Conservation (phyloP, 2,329 filamentous ascomycete species). For the Fusarium kyushuense region DNA sequence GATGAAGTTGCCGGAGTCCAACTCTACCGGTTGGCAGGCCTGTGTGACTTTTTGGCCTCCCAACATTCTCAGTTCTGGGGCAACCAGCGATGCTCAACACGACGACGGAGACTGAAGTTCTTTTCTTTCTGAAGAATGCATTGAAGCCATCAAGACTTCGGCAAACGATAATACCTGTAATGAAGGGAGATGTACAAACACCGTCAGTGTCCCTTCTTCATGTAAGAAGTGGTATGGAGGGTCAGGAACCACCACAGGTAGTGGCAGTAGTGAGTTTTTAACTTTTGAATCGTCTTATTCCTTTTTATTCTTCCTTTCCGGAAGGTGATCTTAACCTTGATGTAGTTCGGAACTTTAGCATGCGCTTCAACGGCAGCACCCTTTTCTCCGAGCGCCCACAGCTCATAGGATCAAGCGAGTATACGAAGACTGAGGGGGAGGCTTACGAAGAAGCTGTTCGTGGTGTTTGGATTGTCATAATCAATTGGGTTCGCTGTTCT, state of each 20-base stretch:
- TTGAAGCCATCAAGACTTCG: not conserved
- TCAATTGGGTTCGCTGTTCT: slow-evolving; percentile 19
- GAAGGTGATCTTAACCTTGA: not conserved
- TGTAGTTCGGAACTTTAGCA: slow-evolving; percentile 13
- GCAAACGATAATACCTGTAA: not conserved
- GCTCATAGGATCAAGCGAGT: not conserved
- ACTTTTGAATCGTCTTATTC: not conserved
- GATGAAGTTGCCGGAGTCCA: slow-evolving; percentile 9
- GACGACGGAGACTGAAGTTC: slow-evolving; percentile 27
- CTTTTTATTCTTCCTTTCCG: not conserved
- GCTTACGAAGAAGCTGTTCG: slow-evolving; percentile 23
- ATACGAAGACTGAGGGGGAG: slow-evolving; percentile 17
- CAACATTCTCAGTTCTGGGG: not conserved
- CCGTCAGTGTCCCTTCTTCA: not conserved
- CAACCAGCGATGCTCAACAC: slow-evolving; percentile 11
- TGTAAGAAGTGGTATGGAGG: slow-evolving; percentile 18
- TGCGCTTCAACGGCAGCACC: slow-evolving; percentile 1
- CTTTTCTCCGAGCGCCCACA: slow-evolving; percentile 7
- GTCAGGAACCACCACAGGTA: not conserved
- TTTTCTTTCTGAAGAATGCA: slow-evolving; percentile 23
- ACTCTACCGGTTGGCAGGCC: slow-evolving; percentile 18
- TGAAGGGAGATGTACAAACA: not conserved
- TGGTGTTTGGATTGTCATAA: slow-evolving; percentile 27
- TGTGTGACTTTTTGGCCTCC: slow-evolving; percentile 14
- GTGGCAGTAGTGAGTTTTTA: not conserved